Percentiles rank a stretch among this genome's conserved stretches.
Evolutionary conservation across 345 rosid genomes (phyloP).

Genomic region (Jatropha curcas): DNA sequence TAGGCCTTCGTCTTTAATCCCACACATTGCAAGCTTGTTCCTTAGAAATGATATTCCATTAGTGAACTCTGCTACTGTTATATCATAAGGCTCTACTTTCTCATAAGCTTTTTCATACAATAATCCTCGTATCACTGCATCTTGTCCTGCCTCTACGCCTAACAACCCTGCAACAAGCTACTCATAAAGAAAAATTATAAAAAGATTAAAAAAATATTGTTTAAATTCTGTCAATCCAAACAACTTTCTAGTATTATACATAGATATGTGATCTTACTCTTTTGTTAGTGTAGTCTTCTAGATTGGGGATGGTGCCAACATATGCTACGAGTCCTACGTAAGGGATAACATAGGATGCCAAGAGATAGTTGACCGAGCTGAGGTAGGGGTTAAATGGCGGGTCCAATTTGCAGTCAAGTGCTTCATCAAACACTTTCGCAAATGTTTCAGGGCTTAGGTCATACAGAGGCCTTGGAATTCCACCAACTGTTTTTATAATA

Average conservation of each 20-base stretch:
- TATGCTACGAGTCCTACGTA: slow-evolving; percentile 74
- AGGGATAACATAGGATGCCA: slow-evolving; percentile 61
- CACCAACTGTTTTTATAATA: slow-evolving; percentile 48
- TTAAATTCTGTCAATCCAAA: too few relatives aligned
- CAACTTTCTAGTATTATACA: too few relatives aligned
- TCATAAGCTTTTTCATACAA: slow-evolving; percentile 41
- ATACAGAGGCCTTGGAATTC: slow-evolving; percentile 55
- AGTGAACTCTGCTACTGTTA: slow-evolving; percentile 45
- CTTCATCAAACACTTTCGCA: slow-evolving; percentile 47
- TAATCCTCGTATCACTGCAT: slow-evolving; percentile 55
- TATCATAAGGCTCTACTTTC: slow-evolving; percentile 34
- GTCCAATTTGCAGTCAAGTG: slow-evolving; percentile 40
- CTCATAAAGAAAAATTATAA: too few relatives aligned
- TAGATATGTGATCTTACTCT: too few relatives aligned
- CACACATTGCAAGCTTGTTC: slow-evolving; percentile 42
- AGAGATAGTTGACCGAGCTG: slow-evolving; percentile 48
- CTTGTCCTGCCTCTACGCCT: slow-evolving; percentile 74
- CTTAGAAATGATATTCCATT: slow-evolving; percentile 32
- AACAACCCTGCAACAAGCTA: slow-evolving; percentile 57
- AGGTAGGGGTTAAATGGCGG: slow-evolving; percentile 72
- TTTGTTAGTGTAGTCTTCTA: slow-evolving; percentile 32
- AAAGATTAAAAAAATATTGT: too few relatives aligned
- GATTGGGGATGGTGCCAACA: slow-evolving; percentile 59
- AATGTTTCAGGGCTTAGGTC: slow-evolving; percentile 49
- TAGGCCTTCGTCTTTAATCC: slow-evolving; percentile 59